phyloP scores from a whole-genome alignment of 139 green algal genomes.

The Spirogloea muscicola region DNA sequence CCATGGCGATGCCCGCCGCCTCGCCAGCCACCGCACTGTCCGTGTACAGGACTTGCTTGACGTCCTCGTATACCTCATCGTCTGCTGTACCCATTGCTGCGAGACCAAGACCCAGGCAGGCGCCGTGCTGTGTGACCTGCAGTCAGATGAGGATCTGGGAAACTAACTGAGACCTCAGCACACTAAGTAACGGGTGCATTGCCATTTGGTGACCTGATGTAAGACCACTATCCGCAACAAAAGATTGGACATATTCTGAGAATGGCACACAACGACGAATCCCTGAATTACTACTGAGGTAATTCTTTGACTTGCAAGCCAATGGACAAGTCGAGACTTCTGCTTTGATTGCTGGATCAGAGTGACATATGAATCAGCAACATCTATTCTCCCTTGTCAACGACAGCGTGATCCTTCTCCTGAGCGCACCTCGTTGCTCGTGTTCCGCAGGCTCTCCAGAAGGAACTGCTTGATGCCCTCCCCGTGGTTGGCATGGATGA shows the following conservation, averaged over 20 bases:
- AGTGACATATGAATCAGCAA: no score
- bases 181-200: no score
- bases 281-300: no score
- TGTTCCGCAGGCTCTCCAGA: constrained; percentile 72
- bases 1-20: constrained; percentile 84
- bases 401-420: neutral
- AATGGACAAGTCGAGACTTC: no score
- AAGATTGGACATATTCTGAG: no score
- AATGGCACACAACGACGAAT: no score
- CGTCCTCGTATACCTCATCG: constrained; percentile 86
- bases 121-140: constrained; percentile 80
- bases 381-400: no score
- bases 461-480: constrained; percentile 75
- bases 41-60: constrained; percentile 82
- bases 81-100: constrained; percentile 78
- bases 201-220: no score
- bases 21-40: constrained; percentile 78
- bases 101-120: constrained; percentile 91
- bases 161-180: neutral
- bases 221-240: no score
- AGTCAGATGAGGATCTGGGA: neutral
- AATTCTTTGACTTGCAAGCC: no score
- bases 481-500: constrained; percentile 94
- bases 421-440: constrained; percentile 64
- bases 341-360: no score